These are phyloP conservation scores for Phytophthora pistaciae DNA, from an alignment of 352 stramenopile genomes.

Conservation along the genomic window DNA sequence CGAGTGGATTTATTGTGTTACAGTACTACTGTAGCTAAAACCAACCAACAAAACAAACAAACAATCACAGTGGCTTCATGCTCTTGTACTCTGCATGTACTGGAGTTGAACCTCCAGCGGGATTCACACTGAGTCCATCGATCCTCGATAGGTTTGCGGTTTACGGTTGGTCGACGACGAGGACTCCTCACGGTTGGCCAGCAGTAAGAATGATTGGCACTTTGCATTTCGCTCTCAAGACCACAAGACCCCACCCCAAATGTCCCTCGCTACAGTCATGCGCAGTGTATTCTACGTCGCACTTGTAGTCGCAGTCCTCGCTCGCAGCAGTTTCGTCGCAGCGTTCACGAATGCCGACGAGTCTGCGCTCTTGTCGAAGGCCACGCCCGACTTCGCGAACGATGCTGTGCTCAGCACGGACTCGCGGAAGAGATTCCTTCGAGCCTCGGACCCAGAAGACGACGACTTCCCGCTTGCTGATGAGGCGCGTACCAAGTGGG, in stretches of 20 bases:
- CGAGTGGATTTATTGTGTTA: too few species aligned
- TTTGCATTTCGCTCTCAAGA: not conserved
- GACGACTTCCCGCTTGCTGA: not conserved
- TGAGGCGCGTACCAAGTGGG: not conserved
- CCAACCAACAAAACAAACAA: too few species aligned
- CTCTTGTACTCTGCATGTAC: too few species aligned
- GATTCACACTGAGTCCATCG: too few species aligned
- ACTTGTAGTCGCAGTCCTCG: not conserved
- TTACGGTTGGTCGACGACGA: too few species aligned
- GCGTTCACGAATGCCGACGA: not conserved
- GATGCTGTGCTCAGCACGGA: not conserved
- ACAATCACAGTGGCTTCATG: too few species aligned
- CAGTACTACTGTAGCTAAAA: too few species aligned
- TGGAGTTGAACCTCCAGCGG: too few species aligned
- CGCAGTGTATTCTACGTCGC: not conserved
- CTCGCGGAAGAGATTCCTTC: not conserved
- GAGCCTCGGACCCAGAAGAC: not conserved
- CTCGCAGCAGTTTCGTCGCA: not conserved
- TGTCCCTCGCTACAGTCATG: not conserved
- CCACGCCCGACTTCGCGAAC: not conserved
- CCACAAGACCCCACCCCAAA: too few species aligned
- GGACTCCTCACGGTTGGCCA: too few species aligned
- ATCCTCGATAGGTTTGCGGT: too few species aligned
- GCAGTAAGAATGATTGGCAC: too few species aligned
- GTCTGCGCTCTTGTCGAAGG: not conserved